A percentile compares a stretch with the other conserved stretches of the same genome.
These are phyloP conservation scores for Angomonas desouzai DNA, from an alignment of 208 protist species.

Conservation along the genomic window DNA sequence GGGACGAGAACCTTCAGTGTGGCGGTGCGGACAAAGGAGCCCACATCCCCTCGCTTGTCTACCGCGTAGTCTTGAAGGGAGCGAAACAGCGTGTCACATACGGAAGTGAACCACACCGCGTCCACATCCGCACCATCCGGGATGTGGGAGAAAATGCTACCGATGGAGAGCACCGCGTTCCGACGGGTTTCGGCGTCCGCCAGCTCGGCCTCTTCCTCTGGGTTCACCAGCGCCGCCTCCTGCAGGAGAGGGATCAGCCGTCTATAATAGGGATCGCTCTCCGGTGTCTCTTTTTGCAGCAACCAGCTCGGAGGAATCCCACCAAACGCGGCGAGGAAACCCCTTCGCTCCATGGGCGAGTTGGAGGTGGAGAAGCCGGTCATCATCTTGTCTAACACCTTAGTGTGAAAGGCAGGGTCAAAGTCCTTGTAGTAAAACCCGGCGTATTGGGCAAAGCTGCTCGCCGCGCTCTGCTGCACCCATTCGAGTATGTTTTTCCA, in stretches of 20 bases:
- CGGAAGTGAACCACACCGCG: constrained; percentile 21
- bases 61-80: constrained; percentile 90
- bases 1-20: constrained; percentile 62
- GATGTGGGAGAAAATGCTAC: constrained; percentile 28
- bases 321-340: constrained; percentile 81
- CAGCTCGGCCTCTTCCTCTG: constrained; percentile 39
- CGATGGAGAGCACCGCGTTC: constrained; percentile 81
- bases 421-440: constrained; percentile 61
- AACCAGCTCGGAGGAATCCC: constrained; percentile 56
- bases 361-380: constrained; percentile 23
- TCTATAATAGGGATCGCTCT: constrained; percentile 6
- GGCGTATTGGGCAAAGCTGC: constrained; percentile 61
- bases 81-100: constrained; percentile 54
- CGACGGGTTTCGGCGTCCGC: constrained; percentile 89
- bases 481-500: constrained; percentile 88
- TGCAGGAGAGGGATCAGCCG: constrained; percentile 20
- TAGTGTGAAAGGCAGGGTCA: constrained; percentile 66
- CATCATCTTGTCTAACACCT: constrained; percentile 63
- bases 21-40: constrained; percentile 95
- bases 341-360: constrained; percentile 71
- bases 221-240: constrained; percentile 17
- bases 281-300: not conserved
- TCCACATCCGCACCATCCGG: constrained; percentile 16
- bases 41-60: constrained; percentile 96
- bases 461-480: constrained; percentile 64